Evolutionary conservation across 1,139 yeast genomes (phyloP), one percentile per base, ranked within the genome.

Genomic region (Yamadazyma triangularis): DNA sequence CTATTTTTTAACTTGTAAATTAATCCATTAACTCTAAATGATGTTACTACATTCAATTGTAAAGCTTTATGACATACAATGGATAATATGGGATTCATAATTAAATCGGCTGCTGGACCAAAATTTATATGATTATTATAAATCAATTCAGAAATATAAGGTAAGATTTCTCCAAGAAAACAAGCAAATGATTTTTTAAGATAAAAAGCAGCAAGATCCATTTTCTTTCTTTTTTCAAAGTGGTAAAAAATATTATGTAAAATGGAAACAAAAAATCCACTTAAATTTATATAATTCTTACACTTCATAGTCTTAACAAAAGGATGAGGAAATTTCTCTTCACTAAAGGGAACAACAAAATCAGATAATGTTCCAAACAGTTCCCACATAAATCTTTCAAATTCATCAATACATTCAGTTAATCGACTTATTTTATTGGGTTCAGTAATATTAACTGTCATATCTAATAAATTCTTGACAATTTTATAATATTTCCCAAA

Each of bases 101-200:
- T 48, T 30, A 64, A 45, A 40, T 64, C 70, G 0, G 71, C 53
- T 4, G 49, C 48, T 9, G 51, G 53, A 3, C 65, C 70, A 41
- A 66, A 64, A 34, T 58, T 52, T 3, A 41, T 35, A 20, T 48
- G 44, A 36, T 56, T 59, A 27, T 55, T 52, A 26, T 38, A 35
- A 27, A 64, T 46, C 25, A 67, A 44, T 11, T 52, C 51, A 32
- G 47, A 42, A 27, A 51, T 45, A n/a, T 46, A 48, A 4, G 67
- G 65, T 12, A 61, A 35, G 29, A 62, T 45, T 20, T 60, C 67
- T 8, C 51, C 40, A 27, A 48, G 40, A 5, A 44, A 29, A 3
- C 49, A 42, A 1, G 53, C 34, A 13, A 58, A 28, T 4, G 58
- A 35, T 34, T 65, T 66, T 33, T 51, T 50, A 35, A 56, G 41